phyloP scores from a whole-genome alignment of 1,139 yeast species.

The Suhomyces ambrosiae region DNA sequence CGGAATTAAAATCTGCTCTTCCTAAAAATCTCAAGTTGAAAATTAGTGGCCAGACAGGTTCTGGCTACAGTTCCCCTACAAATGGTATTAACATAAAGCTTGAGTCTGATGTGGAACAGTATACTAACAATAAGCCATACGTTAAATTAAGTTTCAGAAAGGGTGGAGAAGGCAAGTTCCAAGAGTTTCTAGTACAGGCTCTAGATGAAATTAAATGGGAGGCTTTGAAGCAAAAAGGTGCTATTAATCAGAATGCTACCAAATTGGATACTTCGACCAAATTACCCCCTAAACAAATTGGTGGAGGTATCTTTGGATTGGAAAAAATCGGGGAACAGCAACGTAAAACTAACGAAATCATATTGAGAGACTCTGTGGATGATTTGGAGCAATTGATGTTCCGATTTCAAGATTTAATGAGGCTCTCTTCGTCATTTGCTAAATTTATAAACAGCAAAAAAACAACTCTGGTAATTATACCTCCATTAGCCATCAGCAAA shows the following conservation, averaged over 20 bases:
- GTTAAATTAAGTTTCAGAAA: slow-evolving; percentile 64
- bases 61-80: slow-evolving; percentile 7
- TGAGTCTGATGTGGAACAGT: slow-evolving; percentile 34
- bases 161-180: slow-evolving; percentile 57
- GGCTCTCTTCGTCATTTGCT: slow-evolving; percentile 53
- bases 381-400: slow-evolving; percentile 79
- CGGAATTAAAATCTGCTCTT: slow-evolving; percentile 41
- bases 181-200: slow-evolving; percentile 40
- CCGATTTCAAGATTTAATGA: slow-evolving; percentile 71
- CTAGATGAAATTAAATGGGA: slow-evolving; percentile 54
- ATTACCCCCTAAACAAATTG: slow-evolving; percentile 11
- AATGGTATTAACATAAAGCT: slow-evolving; percentile 26
- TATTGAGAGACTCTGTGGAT: slow-evolving; percentile 69
- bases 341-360: slow-evolving; percentile 59
- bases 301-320: slow-evolving; percentile 69
- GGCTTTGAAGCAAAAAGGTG: slow-evolving; percentile 35
- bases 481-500: slow-evolving; percentile 35
- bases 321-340: slow-evolving; percentile 61
- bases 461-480: slow-evolving; percentile 18
- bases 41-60: slow-evolving; percentile 1
- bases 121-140: slow-evolving; percentile 37
- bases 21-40: slow-evolving; percentile 18
- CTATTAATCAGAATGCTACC: slow-evolving; percentile 42
- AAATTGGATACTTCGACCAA: slow-evolving; percentile 21
- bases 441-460: slow-evolving; percentile 18